phyloP scores from a whole-genome alignment of 441 rosid genomes.

The Theobroma grandiflorum region DNA sequence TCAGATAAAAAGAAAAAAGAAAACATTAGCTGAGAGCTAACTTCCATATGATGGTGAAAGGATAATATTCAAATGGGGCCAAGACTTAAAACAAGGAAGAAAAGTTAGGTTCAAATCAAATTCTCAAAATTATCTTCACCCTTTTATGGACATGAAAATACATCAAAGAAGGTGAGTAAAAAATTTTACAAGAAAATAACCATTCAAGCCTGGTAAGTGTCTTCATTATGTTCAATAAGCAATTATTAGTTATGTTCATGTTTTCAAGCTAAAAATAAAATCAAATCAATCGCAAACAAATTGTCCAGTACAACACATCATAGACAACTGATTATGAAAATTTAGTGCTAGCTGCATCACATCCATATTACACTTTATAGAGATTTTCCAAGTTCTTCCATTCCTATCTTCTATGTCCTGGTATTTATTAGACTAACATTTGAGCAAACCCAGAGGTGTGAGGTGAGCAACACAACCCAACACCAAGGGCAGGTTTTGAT shows the following conservation, averaged over 20 bases:
- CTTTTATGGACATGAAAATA: neutral
- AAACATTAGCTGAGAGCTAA: neutral
- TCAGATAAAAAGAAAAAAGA: constrained; percentile 31
- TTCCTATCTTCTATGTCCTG: neutral
- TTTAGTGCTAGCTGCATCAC: neutral
- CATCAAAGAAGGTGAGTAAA: neutral
- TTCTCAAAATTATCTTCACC: neutral
- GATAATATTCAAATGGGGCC: neutral
- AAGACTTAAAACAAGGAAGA: neutral
- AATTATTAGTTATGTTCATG: neutral
- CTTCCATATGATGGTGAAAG: constrained; percentile 24
- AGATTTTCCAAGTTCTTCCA: constrained; percentile 16
- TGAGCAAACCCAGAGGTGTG: too few species aligned
- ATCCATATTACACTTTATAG: neutral
- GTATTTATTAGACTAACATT: too few species aligned
- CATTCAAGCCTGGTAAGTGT: neutral
- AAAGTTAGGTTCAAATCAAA: constrained; percentile 6
- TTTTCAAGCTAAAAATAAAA: constrained; percentile 7
- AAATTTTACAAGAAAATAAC: constrained; percentile 8
- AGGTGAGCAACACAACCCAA: too few species aligned
- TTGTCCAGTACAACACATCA: constrained; percentile 1
- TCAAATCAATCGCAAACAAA: neutral
- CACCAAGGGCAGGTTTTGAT: too few species aligned
- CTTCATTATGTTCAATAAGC: constrained; percentile 14
- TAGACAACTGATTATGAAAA: neutral